Evolutionary conservation across 768 basidiomycete species (phyloP).

Genomic region (Floccularia luteovirens): DNA sequence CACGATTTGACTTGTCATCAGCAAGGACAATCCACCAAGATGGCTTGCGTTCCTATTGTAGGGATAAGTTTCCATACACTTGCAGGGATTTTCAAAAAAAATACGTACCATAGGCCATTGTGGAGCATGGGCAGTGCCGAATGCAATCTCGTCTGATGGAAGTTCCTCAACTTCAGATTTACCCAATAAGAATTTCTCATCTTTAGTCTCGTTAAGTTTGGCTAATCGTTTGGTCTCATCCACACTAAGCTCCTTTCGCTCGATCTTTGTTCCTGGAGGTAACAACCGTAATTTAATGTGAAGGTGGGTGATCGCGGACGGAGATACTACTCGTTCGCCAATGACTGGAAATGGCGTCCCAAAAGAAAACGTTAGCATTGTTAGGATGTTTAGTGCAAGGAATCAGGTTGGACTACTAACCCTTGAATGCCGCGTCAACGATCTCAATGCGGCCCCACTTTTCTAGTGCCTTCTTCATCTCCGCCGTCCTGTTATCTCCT

Average conservation of each 20-base stretch:
- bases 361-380: slow-evolving; percentile 1
- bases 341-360: slow-evolving; percentile 61
- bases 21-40: slow-evolving; percentile 90
- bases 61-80: no score
- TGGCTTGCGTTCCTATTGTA: slow-evolving; percentile 71
- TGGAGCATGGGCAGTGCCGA: slow-evolving; percentile 81
- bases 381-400: background rate
- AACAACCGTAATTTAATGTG: slow-evolving; percentile 75
- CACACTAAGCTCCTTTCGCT: slow-evolving; percentile 32
- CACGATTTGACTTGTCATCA: slow-evolving; percentile 76
- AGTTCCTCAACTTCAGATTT: slow-evolving; percentile 59
- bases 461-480: slow-evolving; percentile 58
- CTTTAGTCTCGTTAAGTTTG: slow-evolving; percentile 49
- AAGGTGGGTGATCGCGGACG: slow-evolving; percentile 83
- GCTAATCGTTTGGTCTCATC: slow-evolving; percentile 41
- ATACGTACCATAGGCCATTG: slow-evolving; percentile 78
- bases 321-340: slow-evolving; percentile 83
- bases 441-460: slow-evolving; percentile 75
- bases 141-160: slow-evolving; percentile 26
- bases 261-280: slow-evolving; percentile 34
- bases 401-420: slow-evolving; percentile 27
- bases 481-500: slow-evolving; percentile 36
- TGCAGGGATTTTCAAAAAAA: no score
- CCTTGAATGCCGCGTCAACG: slow-evolving; percentile 80
- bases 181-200: slow-evolving; percentile 62